These are phyloP conservation scores for Lasiodiplodia sp. DNA, from an alignment of 2,329 filamentous ascomycete genomes.

Conservation along the genomic window DNA sequence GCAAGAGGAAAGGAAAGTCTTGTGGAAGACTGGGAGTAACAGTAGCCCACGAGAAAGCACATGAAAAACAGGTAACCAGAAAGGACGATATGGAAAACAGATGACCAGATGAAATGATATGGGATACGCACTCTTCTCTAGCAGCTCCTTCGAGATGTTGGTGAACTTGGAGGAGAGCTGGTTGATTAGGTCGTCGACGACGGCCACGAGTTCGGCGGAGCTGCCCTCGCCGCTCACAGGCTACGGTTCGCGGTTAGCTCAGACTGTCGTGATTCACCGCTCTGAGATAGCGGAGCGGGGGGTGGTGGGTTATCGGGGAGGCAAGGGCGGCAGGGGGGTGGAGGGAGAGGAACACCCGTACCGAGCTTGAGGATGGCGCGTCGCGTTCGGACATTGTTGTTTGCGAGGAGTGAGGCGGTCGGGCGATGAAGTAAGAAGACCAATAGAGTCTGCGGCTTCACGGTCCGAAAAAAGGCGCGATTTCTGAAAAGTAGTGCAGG, in stretches of 20 bases:
- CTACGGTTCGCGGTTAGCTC: slow-evolving; percentile 33
- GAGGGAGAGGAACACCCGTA: slow-evolving; percentile 3
- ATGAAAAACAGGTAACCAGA: too few species aligned
- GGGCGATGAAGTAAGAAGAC: too few species aligned
- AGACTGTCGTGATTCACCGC: not conserved
- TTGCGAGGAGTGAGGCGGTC: not conserved
- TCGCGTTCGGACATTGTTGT: slow-evolving; percentile 32
- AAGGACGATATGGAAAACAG: too few species aligned
- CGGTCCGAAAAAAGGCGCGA: not conserved
- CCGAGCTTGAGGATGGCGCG: slow-evolving; percentile 21
- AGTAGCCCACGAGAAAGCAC: not conserved
- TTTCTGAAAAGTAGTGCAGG: not conserved
- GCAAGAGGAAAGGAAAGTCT: not conserved
- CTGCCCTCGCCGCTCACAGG: slow-evolving; percentile 4
- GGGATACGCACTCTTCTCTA: slow-evolving; percentile 76
- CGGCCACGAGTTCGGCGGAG: slow-evolving; percentile 71
- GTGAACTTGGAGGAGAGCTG: slow-evolving; percentile 86
- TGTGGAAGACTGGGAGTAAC: not conserved
- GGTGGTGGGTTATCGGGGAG: not conserved
- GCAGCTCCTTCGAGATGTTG: slow-evolving; percentile 83
- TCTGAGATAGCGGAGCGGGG: too few species aligned
- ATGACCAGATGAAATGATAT: not conserved
- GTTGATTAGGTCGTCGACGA: slow-evolving; percentile 86
- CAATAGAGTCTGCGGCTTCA: too few species aligned
- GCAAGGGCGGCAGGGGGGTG: not conserved